Base-by-base conservation (phyloP, 2,329 filamentous ascomycete species). In the Fusarium decemcellulare region DNA sequence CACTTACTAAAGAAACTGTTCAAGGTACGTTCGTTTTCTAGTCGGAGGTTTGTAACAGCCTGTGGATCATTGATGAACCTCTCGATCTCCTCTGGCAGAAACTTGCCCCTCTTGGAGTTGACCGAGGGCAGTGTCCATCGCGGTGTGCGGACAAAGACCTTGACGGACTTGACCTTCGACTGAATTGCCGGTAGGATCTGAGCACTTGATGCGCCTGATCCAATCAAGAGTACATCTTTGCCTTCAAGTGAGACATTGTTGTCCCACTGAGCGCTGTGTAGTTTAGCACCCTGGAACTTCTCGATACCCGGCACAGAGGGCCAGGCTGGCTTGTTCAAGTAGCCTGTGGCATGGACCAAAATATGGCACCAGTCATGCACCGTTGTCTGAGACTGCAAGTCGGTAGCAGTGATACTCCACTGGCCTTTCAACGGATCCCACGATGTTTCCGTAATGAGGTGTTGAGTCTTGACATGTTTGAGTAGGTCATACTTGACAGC, bases 1-100 rank as follows among this genome's bases (percentile, higher is more conserved):
- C 2, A 34, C 52, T 53, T 32, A 65, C 62, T 65, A 29, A 59
- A 63, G 30, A 65, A 63, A 29, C 60, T 65, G 15, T 65, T 65
- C 3, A 65, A 8, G 0, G 62, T 63, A 12, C 52, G 9, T 7
- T 63, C 60, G 12, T 63, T 63, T 4, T 59, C 40, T 4, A 63
- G n/a, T 5, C 60, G 52, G 2, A 65, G 46, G 10, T 48, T 53
- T 9, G 37, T 39, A 3, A 65, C 47, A 0, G 40, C 30, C 0
- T 63, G 14, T 6, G 62, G 52, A 15, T 63, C 16, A 2, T 29
- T 23, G 27, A 53, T 6, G 4, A 65, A 59, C 12, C 16, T 52
- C 6, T 63, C 29, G 3, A 42, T 48, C 27, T 65, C 59, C 9
- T 63, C 46, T 1, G 12, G 14, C 1, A 30, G 18, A 2, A 63